Evolutionary conservation across 192 early-diverging fungal genomes (phyloP).

Genomic region (Entophlyctis helioformis): DNA sequence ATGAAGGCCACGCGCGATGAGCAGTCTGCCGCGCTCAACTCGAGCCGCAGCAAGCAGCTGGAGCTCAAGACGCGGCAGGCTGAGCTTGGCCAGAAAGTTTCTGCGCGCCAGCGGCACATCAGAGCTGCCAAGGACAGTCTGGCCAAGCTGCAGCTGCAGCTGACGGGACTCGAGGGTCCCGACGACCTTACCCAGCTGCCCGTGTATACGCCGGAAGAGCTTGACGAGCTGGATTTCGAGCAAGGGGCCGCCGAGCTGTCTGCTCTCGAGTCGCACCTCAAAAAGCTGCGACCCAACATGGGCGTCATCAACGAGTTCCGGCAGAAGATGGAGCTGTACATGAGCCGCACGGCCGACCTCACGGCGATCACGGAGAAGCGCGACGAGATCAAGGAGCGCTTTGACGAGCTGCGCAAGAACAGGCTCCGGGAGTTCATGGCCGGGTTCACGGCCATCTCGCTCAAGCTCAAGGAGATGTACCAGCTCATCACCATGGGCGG

Average conservation of each 20-base stretch:
- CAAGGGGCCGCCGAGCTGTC: too few relatives aligned
- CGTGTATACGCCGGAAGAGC: slow-evolving; percentile 45
- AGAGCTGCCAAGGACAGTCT: too few relatives aligned
- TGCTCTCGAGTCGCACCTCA: too few relatives aligned
- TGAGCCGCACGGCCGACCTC: slow-evolving; percentile 58
- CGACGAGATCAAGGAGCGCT: slow-evolving; percentile 59
- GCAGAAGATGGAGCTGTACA: slow-evolving; percentile 63
- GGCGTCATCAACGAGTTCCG: slow-evolving; percentile 79
- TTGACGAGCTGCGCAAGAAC: slow-evolving; percentile 64
- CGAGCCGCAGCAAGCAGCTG: too few relatives aligned
- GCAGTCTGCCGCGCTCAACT: slow-evolving; percentile 39
- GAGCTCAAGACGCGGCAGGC: slow-evolving; percentile 45
- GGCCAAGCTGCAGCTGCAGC: slow-evolving; percentile 15
- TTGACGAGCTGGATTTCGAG: slow-evolving; percentile 55
- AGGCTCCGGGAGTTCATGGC: slow-evolving; percentile 90
- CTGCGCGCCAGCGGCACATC: neutral
- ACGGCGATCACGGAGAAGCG: slow-evolving; percentile 58
- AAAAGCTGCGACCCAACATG: slow-evolving; percentile 78
- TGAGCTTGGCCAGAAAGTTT: slow-evolving; percentile 30
- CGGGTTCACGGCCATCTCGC: slow-evolving; percentile 86
- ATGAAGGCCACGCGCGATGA: slow-evolving; percentile 59
- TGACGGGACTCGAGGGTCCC: slow-evolving; percentile 32
- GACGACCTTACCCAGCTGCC: slow-evolving; percentile 26
- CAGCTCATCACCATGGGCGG: slow-evolving; percentile 98
- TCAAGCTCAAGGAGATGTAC: slow-evolving; percentile 98